Base-by-base conservation (phyloP, 1,139 yeast species). In the Magnusiomyces paraingens region DNA sequence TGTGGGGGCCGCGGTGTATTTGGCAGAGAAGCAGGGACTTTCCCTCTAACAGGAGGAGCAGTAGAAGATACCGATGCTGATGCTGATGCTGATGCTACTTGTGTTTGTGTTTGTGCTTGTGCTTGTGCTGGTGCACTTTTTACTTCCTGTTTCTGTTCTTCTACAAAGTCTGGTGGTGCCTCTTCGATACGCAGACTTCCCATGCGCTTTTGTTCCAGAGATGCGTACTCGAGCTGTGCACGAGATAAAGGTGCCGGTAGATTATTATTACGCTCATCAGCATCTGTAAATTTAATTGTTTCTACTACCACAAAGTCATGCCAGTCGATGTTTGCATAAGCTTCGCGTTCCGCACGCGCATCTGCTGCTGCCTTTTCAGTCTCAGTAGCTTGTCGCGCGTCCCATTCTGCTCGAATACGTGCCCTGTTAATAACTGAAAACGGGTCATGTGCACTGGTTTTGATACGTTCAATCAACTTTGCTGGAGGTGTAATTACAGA, bases 271-370 rank as follows among this genome's bases (percentile, higher is more conserved):
- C 78, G 82, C 54, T 76, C 75, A 66, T 88, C 96, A 1, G 82
- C 73, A 1, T 81, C 83, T 41, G 81, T 82, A 62, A 90, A 85
- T 52, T 78, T 80, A 12, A 89, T 74, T 1, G 84, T 81, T 50
- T 84, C 90, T 2, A 86, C 86, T 17, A 89, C 73, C 1, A 77
- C 73, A 64, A 90, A 90, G 58, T 86, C 88, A 57, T 84, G 84
- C 99, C 99, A 93, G 68, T 91, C 91, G 26, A 89, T 84, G 35
- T 85, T 80, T 0, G 94, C 91, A 69, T 77, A 87, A 49, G 80
- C 82, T 29, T 81, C 73, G 69, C 65, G 59, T 52, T 77, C 77
- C 52, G 71, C 59, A 57, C 71, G 71, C 53, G 69, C 61, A 55
- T 68, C 61, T 64, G 73, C 66, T 55, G 68, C 61, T 35, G 65